Base-by-base conservation (phyloP, 306 rosid species). In the Prunus dulcis region DNA sequence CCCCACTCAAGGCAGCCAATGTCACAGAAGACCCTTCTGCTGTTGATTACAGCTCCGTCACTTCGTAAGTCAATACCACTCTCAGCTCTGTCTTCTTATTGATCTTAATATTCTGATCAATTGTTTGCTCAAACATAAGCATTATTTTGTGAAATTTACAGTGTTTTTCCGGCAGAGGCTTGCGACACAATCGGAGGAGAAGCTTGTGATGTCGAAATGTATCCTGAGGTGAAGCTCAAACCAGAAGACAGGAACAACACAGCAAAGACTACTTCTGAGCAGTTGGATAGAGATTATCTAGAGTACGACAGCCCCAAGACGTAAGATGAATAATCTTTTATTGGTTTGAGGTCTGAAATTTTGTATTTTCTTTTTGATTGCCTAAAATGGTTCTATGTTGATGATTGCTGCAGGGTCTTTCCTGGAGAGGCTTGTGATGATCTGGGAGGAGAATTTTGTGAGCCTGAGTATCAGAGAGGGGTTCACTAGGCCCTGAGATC, bases 401-500 rank as follows among this genome's bases (percentile, higher is more conserved):
- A 47, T 32, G 46, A 69, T 45, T 73, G 51, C 17, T 79, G 47
- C 91, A 92, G 97, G 88, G 97, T 94, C 45, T 91, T 94, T 78
- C 86, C 50, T 20, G 88, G 79, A 49, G 95, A 94, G 86, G 98
- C 98, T 65, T 94, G 98, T 80, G 98, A 94, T 86, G 97, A 94
- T 86, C 95, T 94, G 71, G 98, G 98, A 76, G 97, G 98, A 73
- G 78, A 18, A 52, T 92, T 94, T 87, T 86, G 95, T 49, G 97
- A 90, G 64, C 85, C 53, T 0, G 97, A 91, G 51, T 94, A 87
- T 86, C 96, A 90, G 87, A 88, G 32, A 64, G 92, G 92, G 71
- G 91, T 88, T 22, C 83, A 80, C 77, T 91, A 88, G 83, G 77
- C 7, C 46, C 23, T 52, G 49, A 19, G 23, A 22, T 27, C n/a